These are phyloP conservation scores for Tetrastigma voinierianum DNA, from an alignment of 164 flowering plant genomes.

Conservation along the genomic window DNA sequence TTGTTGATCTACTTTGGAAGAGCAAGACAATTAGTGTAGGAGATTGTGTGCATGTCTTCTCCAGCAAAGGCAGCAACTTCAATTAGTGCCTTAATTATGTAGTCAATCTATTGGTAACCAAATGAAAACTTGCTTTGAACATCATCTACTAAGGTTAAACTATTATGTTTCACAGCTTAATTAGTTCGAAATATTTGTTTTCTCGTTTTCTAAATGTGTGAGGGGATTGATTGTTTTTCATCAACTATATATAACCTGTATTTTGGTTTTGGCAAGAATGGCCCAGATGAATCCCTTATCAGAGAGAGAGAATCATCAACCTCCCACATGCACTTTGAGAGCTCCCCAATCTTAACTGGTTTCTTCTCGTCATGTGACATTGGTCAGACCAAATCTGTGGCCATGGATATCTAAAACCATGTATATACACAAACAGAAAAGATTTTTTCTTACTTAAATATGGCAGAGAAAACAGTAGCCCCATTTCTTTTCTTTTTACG, in stretches of 20 bases:
- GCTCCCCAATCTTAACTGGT: not conserved
- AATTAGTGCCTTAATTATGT: no score
- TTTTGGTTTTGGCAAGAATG: conserved; percentile 36
- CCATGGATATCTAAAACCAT: not conserved
- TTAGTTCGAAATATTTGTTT: no score
- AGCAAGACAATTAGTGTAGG: no score
- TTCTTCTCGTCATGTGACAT: not conserved
- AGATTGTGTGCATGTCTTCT: no score
- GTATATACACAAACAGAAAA: not conserved
- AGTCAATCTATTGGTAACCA: no score
- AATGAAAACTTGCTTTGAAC: no score
- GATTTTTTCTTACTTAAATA: not conserved
- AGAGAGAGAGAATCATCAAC: conserved; percentile 31
- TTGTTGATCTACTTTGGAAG: conserved; percentile 85
- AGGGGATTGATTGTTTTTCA: not conserved
- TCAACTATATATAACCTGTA: not conserved
- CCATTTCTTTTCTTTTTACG: not conserved
- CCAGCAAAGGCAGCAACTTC: conserved; percentile 23
- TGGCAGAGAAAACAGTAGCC: not conserved
- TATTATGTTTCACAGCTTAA: no score
- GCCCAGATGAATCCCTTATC: conserved; percentile 33
- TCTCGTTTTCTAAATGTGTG: not conserved
- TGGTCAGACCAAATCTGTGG: not conserved
- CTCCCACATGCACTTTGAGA: conserved; percentile 45
- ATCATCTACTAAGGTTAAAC: no score